Percentiles rank a stretch among this genome's conserved stretches.
These are phyloP conservation scores for Penicillium sp. DNA, from an alignment of 2,329 filamentous ascomycete species.

Conservation along the genomic window DNA sequence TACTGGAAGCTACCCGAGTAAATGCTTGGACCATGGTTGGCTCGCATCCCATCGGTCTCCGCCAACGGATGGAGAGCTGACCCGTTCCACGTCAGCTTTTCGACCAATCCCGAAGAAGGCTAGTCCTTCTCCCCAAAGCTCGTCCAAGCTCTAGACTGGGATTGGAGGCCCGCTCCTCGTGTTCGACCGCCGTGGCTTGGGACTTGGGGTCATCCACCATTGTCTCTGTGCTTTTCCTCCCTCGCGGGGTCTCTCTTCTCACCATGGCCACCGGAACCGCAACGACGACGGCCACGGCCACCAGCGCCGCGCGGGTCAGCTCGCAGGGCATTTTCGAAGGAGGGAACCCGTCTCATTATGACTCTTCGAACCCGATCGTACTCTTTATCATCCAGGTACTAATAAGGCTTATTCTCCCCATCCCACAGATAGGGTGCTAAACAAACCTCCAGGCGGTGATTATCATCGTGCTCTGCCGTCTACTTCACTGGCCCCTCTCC, in stretches of 20 bases:
- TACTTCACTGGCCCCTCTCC: slow-evolving; percentile 73
- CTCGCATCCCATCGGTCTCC: too few relatives aligned
- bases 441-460: slow-evolving; percentile 66
- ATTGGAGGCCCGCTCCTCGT: too few relatives aligned
- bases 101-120: too few relatives aligned
- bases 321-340: slow-evolving; percentile 70
- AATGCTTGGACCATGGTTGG: too few relatives aligned
- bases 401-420: neutral
- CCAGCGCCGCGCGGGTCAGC: slow-evolving; percentile 25
- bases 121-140: too few relatives aligned
- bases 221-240: neutral
- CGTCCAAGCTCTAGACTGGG: too few relatives aligned
- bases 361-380: slow-evolving; percentile 68
- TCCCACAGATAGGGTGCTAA: neutral
- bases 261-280: slow-evolving; percentile 23
- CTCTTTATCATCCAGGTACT: slow-evolving; percentile 72
- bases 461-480: slow-evolving; percentile 70
- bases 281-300: slow-evolving; percentile 12
- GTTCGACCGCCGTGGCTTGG: too few relatives aligned
- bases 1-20: too few relatives aligned
- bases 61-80: too few relatives aligned
- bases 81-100: too few relatives aligned
- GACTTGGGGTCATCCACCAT: too few relatives aligned
- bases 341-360: slow-evolving; percentile 65
- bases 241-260: neutral